Base-by-base conservation (phyloP, 108 stramenopile genomes). In the Conticribra guillardii region DNA sequence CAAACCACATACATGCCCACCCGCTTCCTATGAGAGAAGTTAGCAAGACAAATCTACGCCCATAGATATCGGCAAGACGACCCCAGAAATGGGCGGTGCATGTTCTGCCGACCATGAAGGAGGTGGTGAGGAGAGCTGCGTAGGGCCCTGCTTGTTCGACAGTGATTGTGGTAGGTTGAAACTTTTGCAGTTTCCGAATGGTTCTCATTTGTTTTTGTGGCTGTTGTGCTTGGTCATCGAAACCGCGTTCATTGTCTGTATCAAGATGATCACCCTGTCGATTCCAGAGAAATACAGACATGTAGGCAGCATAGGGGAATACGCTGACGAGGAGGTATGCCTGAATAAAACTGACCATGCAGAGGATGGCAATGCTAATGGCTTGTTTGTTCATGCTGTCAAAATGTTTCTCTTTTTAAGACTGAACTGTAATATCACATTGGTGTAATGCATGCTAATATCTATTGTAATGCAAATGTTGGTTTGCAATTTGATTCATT, bases 101-200 rank as follows among this genome's bases (percentile, higher is more conserved):
- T 1, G 82, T 66, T 46, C 89, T 26, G n/a, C 89, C 89, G 29
- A 76, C 68, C 87, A 87, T 90, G 67, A 91, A 91, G 19, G 85
- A 80, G 0, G 82, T 80, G 1, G 90, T 84, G 16, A 91, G 46
- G 17, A 88, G 59, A 8, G 87, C 90, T 11, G 90, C 87, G 55
- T 84, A 91, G 3, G 76, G 62, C 3, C 90, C 90, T 11, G 78
- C 85, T 22, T 60, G 80, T 62, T 89, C 88, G 18, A 28, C 51
- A 26, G 30, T 64, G 30, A 62, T 53, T 28, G 31, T 23, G 29
- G 56, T 32, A 16, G 11, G 21, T 64, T 28, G 7, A 46, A 17
- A 15, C 18, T 51, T 30, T 51, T 47, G 44, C 16, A 26, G 9
- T 18, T 16, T 19, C 5, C 47, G 50, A 47, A 52, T 23, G 23